A percentile compares a stretch with the other conserved stretches of the same genome.
Conservation (phyloP, 768 basidiomycete species). For the Trametes punicea region DNA sequence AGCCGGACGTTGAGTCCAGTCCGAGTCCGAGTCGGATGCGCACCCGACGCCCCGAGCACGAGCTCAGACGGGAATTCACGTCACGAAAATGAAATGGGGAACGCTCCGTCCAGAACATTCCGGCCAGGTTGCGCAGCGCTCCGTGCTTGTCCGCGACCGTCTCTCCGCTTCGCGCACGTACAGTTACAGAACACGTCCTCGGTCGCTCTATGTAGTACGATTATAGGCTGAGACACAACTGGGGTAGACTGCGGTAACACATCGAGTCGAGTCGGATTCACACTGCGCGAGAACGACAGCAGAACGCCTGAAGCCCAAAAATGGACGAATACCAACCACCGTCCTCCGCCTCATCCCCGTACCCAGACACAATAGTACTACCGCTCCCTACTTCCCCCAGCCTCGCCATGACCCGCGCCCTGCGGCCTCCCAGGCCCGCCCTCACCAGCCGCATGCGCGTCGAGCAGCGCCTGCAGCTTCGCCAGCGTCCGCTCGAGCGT, state of each 20-base stretch:
- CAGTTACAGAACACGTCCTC: too few species aligned
- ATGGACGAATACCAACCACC: too few species aligned
- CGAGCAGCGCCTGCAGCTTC: constrained; percentile 52
- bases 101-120: background rate
- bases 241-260: too few species aligned
- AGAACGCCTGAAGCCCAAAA: background rate
- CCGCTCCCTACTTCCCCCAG: background rate
- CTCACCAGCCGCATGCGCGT: constrained; percentile 11
- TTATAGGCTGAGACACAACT: too few species aligned
- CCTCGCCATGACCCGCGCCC: background rate
- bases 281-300: too few species aligned
- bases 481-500: constrained; percentile 70
- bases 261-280: too few species aligned
- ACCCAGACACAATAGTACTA: background rate
- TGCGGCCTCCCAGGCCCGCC: too few species aligned
- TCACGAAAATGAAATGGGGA: too few species aligned
- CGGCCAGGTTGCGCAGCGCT: background rate
- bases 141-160: background rate
- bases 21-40: background rate
- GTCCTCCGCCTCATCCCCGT: background rate
- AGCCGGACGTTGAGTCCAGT: too few species aligned
- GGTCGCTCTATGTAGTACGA: too few species aligned
- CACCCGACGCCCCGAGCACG: background rate
- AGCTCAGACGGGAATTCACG: too few species aligned
- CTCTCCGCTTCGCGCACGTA: background rate